Percentiles rank a stretch among this genome's conserved stretches.
These are phyloP conservation scores for Gossypium mustelinum DNA, from an alignment of 345 rosid genomes.

Conservation along the genomic window DNA sequence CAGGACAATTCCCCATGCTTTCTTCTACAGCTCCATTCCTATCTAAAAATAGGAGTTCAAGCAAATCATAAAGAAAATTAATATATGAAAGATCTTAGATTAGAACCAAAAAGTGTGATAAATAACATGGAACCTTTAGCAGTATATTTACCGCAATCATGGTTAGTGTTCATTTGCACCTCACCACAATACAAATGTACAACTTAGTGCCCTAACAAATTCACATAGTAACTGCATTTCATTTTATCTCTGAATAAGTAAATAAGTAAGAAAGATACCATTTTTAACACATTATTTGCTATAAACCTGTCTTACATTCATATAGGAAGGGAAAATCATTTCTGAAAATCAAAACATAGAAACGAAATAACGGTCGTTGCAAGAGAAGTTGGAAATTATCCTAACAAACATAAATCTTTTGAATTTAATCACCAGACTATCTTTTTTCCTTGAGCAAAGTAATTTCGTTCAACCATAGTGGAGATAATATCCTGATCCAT, in stretches of 20 bases:
- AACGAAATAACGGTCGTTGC: background rate
- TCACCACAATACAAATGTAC: background rate
- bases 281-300: background rate
- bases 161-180: background rate
- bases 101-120: background rate
- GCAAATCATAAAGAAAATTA: background rate
- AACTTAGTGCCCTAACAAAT: background rate
- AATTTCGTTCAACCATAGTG: background rate
- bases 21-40: slow-evolving; percentile 30
- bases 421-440: background rate
- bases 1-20: slow-evolving; percentile 72
- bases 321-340: background rate
- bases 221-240: background rate
- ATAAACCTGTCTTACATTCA: background rate
- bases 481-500: background rate
- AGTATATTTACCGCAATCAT: background rate
- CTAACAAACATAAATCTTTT: background rate
- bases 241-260: background rate
- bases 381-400: background rate
- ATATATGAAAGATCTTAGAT: background rate
- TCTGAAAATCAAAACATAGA: background rate
- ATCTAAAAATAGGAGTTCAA: slow-evolving; percentile 13
- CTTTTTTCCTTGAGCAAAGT: background rate
- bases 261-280: background rate
- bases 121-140: background rate